phyloP scores from a whole-genome alignment of 306 rosid species.

The Citrullus colocynthis region DNA sequence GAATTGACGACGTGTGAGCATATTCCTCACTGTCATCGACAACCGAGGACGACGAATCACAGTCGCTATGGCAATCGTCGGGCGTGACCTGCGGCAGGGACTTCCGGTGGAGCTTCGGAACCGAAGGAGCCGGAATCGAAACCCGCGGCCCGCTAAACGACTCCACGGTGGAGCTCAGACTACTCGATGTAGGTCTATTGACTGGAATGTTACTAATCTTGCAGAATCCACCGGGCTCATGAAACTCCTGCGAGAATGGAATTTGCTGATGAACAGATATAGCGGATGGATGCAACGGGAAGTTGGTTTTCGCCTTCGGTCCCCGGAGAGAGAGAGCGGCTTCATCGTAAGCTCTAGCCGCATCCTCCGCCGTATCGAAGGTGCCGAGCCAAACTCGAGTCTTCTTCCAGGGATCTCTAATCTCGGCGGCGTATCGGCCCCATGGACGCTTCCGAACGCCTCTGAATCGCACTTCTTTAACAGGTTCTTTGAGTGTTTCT shows the following conservation, averaged over 20 bases:
- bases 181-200: constrained; percentile 60
- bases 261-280: constrained; percentile 17
- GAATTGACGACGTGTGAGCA: constrained; percentile 42
- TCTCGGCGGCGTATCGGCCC: constrained; percentile 94
- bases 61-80: constrained; percentile 76
- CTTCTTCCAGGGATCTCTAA: constrained; percentile 82
- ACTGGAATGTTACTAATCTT: constrained; percentile 30
- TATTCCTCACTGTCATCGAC: constrained; percentile 55
- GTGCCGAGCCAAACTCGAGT: constrained; percentile 90
- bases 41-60: constrained; percentile 82
- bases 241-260: constrained; percentile 16
- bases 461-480: constrained; percentile 45
- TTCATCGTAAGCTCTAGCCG: constrained; percentile 70
- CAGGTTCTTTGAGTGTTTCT: constrained; percentile 1
- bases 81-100: constrained; percentile 22
- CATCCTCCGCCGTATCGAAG: constrained; percentile 69
- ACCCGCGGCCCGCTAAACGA: constrained; percentile 73
- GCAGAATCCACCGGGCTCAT: constrained; percentile 20
- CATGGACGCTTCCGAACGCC: constrained; percentile 89
- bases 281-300: constrained; percentile 17
- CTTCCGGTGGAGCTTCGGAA: constrained; percentile 15
- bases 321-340: constrained; percentile 76
- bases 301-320: constrained; percentile 70
- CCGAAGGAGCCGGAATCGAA: constrained; percentile 1
- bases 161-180: constrained; percentile 89